Conservation (phyloP, 192 early-diverging fungal genomes). For the Diversispora eburnea region DNA sequence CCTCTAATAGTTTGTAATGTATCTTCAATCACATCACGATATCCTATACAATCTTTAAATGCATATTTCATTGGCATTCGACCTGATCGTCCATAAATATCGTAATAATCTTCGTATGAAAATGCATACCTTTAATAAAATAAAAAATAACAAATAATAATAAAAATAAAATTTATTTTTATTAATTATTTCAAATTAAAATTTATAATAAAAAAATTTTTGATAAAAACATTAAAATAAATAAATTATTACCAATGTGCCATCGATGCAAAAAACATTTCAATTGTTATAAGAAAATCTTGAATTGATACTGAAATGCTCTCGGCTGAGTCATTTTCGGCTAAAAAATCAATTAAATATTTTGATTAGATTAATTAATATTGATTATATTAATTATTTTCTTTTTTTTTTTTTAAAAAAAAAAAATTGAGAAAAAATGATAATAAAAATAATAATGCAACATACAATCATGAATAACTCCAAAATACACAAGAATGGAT, state of each 20-base stretch:
- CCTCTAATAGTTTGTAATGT: constrained; percentile 74
- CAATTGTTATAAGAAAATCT: constrained; percentile 88
- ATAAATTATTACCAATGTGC: constrained; percentile 66
- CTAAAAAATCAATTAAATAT: constrained; percentile 22
- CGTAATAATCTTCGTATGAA: constrained; percentile 77
- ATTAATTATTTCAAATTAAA: too few relatives aligned
- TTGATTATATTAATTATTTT: neutral
- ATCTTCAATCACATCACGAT: constrained; percentile 82
- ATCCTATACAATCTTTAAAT: constrained; percentile 73
- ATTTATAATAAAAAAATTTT: neutral
- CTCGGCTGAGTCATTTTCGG: constrained; percentile 49
- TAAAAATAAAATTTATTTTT: neutral
- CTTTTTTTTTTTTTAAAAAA: neutral
- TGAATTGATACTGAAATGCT: constrained; percentile 80
- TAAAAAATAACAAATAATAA: constrained; percentile 6
- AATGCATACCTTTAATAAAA: constrained; percentile 60
- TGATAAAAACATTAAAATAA: neutral
- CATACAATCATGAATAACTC: constrained; percentile 69
- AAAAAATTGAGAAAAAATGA: neutral
- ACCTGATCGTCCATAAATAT: constrained; percentile 61
- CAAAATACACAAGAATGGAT: constrained; percentile 72
- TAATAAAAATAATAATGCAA: constrained; percentile 28
- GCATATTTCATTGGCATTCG: constrained; percentile 76
- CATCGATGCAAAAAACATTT: constrained; percentile 80
- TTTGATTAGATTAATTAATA: neutral